A percentile compares a stretch with the other conserved stretches of the same genome.
Evolutionary conservation across 2,329 filamentous ascomycete species (phyloP).

Genomic region (Dactylellina parvicollis): DNA sequence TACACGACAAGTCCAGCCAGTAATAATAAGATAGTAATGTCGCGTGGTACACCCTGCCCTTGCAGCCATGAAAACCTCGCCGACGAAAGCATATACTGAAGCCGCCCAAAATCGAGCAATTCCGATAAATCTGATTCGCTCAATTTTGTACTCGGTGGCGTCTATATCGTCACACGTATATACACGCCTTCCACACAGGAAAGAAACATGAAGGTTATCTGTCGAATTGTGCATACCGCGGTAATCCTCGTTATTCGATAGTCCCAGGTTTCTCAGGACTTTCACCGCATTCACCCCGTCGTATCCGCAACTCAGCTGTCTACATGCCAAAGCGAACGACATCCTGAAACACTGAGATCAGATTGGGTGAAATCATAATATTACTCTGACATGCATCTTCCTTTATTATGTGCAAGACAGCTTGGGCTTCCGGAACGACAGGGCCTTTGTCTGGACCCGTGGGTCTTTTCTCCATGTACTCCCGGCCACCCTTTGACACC

Average conservation of each 20-base stretch:
- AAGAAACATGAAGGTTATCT: neutral
- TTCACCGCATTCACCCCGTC: neutral
- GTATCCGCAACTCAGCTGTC: neutral
- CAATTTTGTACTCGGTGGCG: neutral
- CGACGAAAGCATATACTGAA: no score
- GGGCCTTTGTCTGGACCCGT: no score
- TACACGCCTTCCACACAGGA: neutral
- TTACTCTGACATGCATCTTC: neutral
- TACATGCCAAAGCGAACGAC: neutral
- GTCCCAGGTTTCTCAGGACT: neutral
- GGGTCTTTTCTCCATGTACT: no score
- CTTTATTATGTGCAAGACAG: no score
- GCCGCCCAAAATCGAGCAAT: no score
- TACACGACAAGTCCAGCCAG: neutral
- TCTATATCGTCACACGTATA: conserved; percentile 3
- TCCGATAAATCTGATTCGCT: conserved; percentile 4
- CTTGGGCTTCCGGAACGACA: no score
- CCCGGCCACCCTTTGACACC: neutral
- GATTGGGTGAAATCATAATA: neutral
- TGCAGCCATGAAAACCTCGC: conserved; percentile 12
- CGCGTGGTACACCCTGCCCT: conserved; percentile 6
- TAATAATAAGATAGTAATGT: neutral
- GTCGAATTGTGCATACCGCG: no score
- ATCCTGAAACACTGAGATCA: neutral
- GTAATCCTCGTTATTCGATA: no score